Base-by-base conservation (phyloP, 169 alveolate genomes). In the Neospora caninum region DNA sequence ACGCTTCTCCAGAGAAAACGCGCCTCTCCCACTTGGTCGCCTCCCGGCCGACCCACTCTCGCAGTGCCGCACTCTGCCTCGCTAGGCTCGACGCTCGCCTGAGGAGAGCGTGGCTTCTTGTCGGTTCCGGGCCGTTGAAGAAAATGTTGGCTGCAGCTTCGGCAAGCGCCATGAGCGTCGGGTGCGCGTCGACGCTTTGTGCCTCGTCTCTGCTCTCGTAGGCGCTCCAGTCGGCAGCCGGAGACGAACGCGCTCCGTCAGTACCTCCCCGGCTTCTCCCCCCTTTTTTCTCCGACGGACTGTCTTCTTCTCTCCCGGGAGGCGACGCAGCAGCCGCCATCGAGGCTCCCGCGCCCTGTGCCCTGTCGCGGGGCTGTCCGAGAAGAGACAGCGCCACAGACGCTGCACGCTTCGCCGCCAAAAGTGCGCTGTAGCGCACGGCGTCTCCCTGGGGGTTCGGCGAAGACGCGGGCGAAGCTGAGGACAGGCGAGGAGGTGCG, bases 21-120 rank as follows among this genome's bases (percentile, higher is more conserved):
- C 34, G 18, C 88, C 22, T 6, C 64, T 82, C 88, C 88, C 88
- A 82, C 67, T 39, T 34, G 39, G 36, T 41, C 20, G 88, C 88
- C 64, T 82, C 88, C 41, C 34, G 0, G 88, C 39, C 88, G 64
- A 82, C 39, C 88, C 53, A 41, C 38, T 82, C 64, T 36, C 64
- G 88, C n/a, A 82, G 88, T 39, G 53, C 67, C 10, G 67, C 88
- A 22, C 88, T 82, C 36, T 82, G 88, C 16, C 88, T 41, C n/a
- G 67, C 64, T 22, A 82, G 88, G 18, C 53, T 64, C 13, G 67
- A 41, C 67, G 39, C 64, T 18, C 88, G 88, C 64, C 88, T 41
- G 69, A 82, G 39, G 69, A 82, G 38, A 2, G 64, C 88, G 9
- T 82, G 45, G 88, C 4, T 2, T 16, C 88, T 38, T 18, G 29